Base-by-base conservation (phyloP, 169 alveolate species). In the Plasmodium fragile region DNA sequence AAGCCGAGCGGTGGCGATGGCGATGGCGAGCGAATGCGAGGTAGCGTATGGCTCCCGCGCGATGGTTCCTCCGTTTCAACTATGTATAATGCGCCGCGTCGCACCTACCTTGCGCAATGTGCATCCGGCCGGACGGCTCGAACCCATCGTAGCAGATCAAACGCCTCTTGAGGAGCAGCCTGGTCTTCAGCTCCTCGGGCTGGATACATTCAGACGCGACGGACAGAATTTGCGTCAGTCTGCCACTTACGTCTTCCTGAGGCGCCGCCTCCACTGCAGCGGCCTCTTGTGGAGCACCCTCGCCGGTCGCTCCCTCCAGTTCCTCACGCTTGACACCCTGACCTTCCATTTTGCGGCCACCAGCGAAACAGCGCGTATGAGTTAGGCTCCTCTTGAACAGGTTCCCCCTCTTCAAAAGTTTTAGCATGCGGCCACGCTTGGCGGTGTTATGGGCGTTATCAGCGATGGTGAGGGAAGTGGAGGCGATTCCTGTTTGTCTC, bases 121-220 rank as follows among this genome's bases (percentile, higher is more conserved):
- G 99, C 99, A 99, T 99, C 81, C 99, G 97, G 28, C 99, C 99
- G 11, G 99, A 98, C 4, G 99, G 99, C 95, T 99, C 99, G 94
- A 99, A 99, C 22, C 99, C 99, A 97, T 99, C 99, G 94, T 99
- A 99, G 94, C 99, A 97, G 32, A 98, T 97, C 97, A 85, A n/a
- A 32, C 41, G 79, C 36, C 90, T 77, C 34, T 79, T 80, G 18
- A 59, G 39, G 32, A 79, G 81, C 6, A 89, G 65, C 71, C 82
- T 89, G 49, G 43, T 65, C 82, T 45, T 79, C 53, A 89, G 59
- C 72, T 89, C 97, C 18, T 96, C 97, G 13, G 94, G 94, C 77
- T 96, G 96, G 39, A 97, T 94, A 82, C 98, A 97, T 55, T 97
- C 98, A 8, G 90, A 94, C 4, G 97, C 97, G 34, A 97, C 94